Conservation (phyloP, 2,329 filamentous ascomycete species). For the Herpotrichia juniperi region DNA sequence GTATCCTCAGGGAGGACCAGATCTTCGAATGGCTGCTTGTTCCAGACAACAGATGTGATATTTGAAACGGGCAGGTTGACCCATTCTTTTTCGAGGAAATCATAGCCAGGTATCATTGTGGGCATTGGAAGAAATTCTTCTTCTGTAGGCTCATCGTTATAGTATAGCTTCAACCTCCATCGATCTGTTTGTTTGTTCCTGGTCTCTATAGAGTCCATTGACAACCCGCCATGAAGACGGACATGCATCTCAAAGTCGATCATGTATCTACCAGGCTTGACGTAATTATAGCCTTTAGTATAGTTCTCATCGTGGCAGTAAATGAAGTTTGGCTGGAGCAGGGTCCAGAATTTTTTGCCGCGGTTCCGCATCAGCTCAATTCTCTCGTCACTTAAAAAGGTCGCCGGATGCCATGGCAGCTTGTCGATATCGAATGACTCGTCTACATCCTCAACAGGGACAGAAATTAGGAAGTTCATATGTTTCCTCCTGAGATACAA, state of each 20-base stretch:
- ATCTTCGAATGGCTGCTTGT: slow-evolving; percentile 51
- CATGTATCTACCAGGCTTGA: neutral
- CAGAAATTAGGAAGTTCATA: too few species aligned
- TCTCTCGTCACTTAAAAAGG: too few species aligned
- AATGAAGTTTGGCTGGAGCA: neutral
- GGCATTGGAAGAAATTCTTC: slow-evolving; percentile 2
- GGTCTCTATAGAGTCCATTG: neutral
- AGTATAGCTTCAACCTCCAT: neutral
- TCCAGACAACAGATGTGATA: slow-evolving; percentile 51
- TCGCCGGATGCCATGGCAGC: too few species aligned
- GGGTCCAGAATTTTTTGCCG: neutral
- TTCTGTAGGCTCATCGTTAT: neutral
- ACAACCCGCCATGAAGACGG: neutral
- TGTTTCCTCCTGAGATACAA: too few species aligned
- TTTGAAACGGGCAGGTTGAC: slow-evolving; percentile 37
- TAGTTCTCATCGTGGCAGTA: too few species aligned
- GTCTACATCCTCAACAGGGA: too few species aligned
- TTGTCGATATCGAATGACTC: too few species aligned
- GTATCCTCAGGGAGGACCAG: slow-evolving; percentile 40
- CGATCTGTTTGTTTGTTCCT: neutral
- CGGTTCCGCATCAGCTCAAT: neutral
- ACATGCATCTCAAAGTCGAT: neutral
- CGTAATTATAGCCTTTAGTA: too few species aligned
- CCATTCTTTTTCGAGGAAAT: slow-evolving; percentile 9
- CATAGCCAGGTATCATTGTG: slow-evolving; percentile 3